Evolutionary conservation across 2,329 filamentous ascomycete genomes (phyloP).

Genomic region (Pestalotiopsis sp.): DNA sequence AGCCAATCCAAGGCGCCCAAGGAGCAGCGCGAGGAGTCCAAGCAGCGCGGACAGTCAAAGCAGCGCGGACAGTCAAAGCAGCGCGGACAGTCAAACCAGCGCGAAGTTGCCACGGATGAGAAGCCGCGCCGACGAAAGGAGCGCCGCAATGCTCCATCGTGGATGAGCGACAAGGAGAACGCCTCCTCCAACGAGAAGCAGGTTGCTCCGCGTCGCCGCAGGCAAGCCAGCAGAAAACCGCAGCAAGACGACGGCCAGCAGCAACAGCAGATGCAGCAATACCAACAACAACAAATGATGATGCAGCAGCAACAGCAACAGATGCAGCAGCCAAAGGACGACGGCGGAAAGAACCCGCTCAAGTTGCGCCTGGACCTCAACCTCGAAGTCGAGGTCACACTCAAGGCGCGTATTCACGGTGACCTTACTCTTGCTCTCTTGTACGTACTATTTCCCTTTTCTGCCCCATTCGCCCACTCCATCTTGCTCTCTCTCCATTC

Average conservation of each 20-base stretch:
- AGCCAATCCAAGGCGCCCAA: constrained; percentile 36
- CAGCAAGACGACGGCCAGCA: constrained; percentile 25
- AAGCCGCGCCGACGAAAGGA: constrained; percentile 19
- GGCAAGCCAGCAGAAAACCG: constrained; percentile 16
- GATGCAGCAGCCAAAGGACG: constrained; percentile 36
- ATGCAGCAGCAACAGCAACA: constrained; percentile 26
- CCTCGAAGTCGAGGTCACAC: constrained; percentile 80
- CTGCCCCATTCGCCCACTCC: neutral
- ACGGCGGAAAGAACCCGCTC: constrained; percentile 62
- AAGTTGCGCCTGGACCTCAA: constrained; percentile 78
- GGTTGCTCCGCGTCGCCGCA: constrained; percentile 26
- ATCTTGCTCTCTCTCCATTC: neutral
- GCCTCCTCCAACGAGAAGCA: constrained; percentile 27
- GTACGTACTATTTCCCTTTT: constrained; percentile 38
- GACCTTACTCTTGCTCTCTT: constrained; percentile 76
- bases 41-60: constrained; percentile 22
- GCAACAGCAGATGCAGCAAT: constrained; percentile 28
- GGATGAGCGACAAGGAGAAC: constrained; percentile 27
- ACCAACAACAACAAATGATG: constrained; percentile 20
- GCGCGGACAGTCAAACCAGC: constrained; percentile 24
- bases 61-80: constrained; percentile 25
- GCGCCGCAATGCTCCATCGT: constrained; percentile 31
- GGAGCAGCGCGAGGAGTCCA: constrained; percentile 12
- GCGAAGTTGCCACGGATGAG: constrained; percentile 26
- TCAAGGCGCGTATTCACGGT: constrained; percentile 85